Conservation (phyloP, 176 grass and related monocot species). For the Ananas comosus region DNA sequence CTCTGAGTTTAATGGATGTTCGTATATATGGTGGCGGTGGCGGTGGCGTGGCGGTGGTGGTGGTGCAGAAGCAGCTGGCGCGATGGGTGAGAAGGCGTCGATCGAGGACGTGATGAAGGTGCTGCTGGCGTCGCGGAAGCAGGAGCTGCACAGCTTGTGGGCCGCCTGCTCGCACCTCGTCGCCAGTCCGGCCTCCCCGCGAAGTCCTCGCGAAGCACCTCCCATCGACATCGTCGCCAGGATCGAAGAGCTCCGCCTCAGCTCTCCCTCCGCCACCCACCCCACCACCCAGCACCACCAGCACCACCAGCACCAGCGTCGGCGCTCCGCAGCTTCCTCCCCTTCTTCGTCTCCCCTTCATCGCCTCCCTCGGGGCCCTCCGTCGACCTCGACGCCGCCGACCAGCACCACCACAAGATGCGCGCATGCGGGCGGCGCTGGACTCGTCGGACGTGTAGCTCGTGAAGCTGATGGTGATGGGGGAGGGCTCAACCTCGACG, state of each 20-base stretch:
- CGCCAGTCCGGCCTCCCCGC: conserved; percentile 78
- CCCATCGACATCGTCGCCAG: conserved; percentile 70
- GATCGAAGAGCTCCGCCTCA: conserved; percentile 94
- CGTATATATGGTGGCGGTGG: conserved; percentile 4
- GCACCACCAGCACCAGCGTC: background rate
- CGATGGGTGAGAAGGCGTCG: conserved; percentile 95
- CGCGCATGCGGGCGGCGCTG: conserved; percentile 89
- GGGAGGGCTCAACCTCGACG: conserved; percentile 93
- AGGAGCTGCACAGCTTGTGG: conserved; percentile 97
- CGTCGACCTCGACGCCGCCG: conserved; percentile 34
- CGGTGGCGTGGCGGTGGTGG: no score
- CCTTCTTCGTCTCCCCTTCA: conserved; percentile 23
- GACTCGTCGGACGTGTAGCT: conserved; percentile 97
- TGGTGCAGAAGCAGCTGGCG: conserved; percentile 79
- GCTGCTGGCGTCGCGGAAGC: conserved; percentile 81
- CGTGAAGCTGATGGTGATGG: conserved; percentile 99
- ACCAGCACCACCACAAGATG: conserved; percentile 71
- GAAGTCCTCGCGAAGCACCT: conserved; percentile 97
- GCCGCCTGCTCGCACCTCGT: conserved; percentile 90
- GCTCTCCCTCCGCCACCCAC: conserved; percentile 72
- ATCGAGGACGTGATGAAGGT: conserved; percentile 99
- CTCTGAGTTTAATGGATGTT: background rate
- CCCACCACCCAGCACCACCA: conserved; percentile 37
- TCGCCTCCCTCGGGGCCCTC: conserved; percentile 38
- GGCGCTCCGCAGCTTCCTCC: background rate